Conservation (phyloP, 2,329 filamentous ascomycete species). For the Trichoderma sp. region DNA sequence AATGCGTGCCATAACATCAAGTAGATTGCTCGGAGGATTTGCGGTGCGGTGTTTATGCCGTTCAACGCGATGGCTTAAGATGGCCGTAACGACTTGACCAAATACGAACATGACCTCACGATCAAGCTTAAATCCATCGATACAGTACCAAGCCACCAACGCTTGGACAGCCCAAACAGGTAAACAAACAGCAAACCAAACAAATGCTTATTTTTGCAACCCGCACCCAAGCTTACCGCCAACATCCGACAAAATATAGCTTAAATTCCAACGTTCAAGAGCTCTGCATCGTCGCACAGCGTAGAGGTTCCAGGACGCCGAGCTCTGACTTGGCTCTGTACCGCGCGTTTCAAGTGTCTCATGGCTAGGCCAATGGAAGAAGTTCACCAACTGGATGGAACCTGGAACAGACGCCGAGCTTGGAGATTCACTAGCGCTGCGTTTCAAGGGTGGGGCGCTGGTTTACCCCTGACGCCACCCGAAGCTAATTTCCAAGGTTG, state of each 20-base stretch:
- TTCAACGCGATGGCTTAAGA: neutral
- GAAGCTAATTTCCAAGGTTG: slow-evolving; percentile 14
- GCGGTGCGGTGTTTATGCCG: neutral
- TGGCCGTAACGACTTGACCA: neutral
- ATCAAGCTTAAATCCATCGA: neutral
- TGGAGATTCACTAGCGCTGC: slow-evolving; percentile 5
- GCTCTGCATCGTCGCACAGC: neutral
- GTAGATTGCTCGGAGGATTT: neutral
- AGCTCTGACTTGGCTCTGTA: neutral
- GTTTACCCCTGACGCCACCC: slow-evolving; percentile 14
- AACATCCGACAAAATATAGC: neutral
- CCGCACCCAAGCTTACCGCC: neutral
- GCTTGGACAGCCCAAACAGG: neutral
- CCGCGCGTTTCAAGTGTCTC: slow-evolving; percentile 15
- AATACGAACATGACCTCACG: neutral
- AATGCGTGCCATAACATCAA: neutral
- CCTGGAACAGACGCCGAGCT: slow-evolving; percentile 18
- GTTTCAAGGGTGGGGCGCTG: slow-evolving; percentile 6
- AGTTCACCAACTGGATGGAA: slow-evolving; percentile 11
- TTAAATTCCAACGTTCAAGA: neutral
- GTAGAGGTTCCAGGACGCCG: neutral
- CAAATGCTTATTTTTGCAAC: neutral
- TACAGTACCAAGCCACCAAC: neutral
- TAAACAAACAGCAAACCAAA: neutral
- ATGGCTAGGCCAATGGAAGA: slow-evolving; percentile 8